Conservation (phyloP, 73 alveolate species). For the Diophrys sp. region DNA sequence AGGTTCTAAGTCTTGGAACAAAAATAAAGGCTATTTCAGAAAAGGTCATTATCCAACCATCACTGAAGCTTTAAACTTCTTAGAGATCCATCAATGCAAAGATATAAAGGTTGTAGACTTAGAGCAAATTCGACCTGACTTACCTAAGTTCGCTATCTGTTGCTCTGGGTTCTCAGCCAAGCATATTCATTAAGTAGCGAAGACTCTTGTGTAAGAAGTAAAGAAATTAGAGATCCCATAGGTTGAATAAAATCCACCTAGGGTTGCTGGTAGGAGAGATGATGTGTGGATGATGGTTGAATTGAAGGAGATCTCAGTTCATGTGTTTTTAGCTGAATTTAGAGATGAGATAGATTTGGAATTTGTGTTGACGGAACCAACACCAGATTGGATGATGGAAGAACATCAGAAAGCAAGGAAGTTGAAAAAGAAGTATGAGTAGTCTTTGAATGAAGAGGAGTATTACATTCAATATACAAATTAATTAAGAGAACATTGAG, state of each 20-base stretch:
- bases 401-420: constrained; percentile 7
- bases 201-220: constrained; percentile 34
- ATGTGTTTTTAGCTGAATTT: constrained; percentile 39
- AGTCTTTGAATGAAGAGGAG: too few relatives aligned
- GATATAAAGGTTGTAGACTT: constrained; percentile 52
- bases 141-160: constrained; percentile 30
- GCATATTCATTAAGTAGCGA: constrained; percentile 45
- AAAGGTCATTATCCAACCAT: constrained; percentile 47
- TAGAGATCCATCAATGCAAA: constrained; percentile 44
- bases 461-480: too few relatives aligned
- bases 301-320: constrained; percentile 48
- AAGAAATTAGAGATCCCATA: constrained; percentile 45
- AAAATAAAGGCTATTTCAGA: constrained; percentile 15
- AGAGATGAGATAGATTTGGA: constrained; percentile 59
- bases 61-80: constrained; percentile 33
- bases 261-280: constrained; percentile 36
- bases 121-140: constrained; percentile 9
- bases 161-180: constrained; percentile 47
- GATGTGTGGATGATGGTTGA: constrained; percentile 47
- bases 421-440: background rate
- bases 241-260: constrained; percentile 23
- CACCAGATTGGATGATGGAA: constrained; percentile 43
- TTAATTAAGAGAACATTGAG: too few relatives aligned
- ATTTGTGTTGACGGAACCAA: constrained; percentile 42
- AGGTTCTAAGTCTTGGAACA: constrained; percentile 48